Base-by-base conservation (phyloP, 2,329 filamentous ascomycete genomes). In the Hypoxylon sp. region DNA sequence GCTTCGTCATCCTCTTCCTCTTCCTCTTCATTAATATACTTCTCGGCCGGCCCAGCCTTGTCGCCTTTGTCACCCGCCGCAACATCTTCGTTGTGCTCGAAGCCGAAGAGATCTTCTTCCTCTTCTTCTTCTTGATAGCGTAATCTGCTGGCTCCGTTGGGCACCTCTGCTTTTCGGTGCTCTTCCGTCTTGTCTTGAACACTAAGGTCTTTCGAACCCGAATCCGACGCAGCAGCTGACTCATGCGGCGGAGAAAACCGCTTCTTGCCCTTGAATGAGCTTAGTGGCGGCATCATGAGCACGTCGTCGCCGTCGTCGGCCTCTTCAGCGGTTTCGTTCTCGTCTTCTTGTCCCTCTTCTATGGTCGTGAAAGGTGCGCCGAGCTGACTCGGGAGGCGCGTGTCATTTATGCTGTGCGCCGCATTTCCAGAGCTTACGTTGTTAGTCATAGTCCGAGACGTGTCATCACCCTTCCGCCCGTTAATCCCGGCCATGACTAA, bases 61-160 rank as follows among this genome's bases (percentile, higher is more conserved):
- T 69, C 11, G 70, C 64, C n/a, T 71, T 33, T 45, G 17, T 40
- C 24, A 26, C 21, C 31, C 11, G 27, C 20, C 35, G 17, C 1
- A 42, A 49, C 43, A 15, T 62, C 63, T 40, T 67, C 72, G 8
- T 73, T 64, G 1, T 73, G 72, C 47, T 82, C 80, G 51, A 82
- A 82, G 4, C 77, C 69, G 59, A 82, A 82, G 62, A 82, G 66
- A 6, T 77, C 78, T 24, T 78, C 77, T 3, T 76, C 75, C 2
- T 73, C 67, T 5, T 77, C 78, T 24, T 78, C 77, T 3, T 76
- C 75, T 2, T 73, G 66, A 17, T 50, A 47, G 10, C 26, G 9
- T 5, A 41, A 37, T 26, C 55, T 43, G 10, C 37, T 31, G 31
- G 7, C 42, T 15, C 63, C 35, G 29, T 49, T 41, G 35, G 46